Conservation (phyloP, 2,329 filamentous ascomycete genomes). For the Fusarium sp. region DNA sequence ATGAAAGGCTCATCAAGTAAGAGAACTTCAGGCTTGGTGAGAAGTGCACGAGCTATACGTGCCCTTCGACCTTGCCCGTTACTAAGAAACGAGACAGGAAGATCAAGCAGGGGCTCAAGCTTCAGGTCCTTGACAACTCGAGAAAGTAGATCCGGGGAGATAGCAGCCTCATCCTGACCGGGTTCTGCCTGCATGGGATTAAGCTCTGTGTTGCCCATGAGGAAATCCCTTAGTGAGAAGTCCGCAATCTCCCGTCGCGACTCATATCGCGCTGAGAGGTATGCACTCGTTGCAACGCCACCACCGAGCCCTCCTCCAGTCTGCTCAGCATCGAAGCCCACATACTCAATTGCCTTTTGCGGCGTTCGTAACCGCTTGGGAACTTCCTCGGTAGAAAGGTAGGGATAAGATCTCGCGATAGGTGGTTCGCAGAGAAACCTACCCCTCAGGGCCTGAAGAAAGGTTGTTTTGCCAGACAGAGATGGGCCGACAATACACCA, state of each 20-base stretch:
- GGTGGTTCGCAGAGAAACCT: constrained; percentile 80
- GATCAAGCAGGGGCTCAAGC: constrained; percentile 73
- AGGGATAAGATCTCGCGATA: constrained; percentile 79
- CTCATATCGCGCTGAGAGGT: constrained; percentile 91
- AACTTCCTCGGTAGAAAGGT: constrained; percentile 72
- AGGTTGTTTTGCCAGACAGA: constrained; percentile 80
- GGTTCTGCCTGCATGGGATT: constrained; percentile 67
- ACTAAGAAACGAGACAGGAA: constrained; percentile 89
- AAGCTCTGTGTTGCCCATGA: constrained; percentile 83
- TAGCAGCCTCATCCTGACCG: constrained; percentile 55
- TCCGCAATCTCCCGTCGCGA: constrained; percentile 86
- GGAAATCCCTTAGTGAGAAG: constrained; percentile 82
- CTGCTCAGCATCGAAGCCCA: constrained; percentile 85
- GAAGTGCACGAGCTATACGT: constrained; percentile 85
- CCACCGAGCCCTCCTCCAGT: constrained; percentile 61
- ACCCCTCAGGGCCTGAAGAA: constrained; percentile 82
- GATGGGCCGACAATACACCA: constrained; percentile 90
- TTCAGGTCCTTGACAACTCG: constrained; percentile 75
- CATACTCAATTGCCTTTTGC: constrained; percentile 80
- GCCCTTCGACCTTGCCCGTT: constrained; percentile 92
- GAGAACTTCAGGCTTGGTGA: constrained; percentile 81
- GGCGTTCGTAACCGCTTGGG: constrained; percentile 65
- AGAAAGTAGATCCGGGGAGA: constrained; percentile 62
- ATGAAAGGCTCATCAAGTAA: constrained; percentile 95
- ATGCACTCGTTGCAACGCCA: constrained; percentile 74